Conservation (phyloP, 2,329 filamentous ascomycete genomes). For the Ophiognomonia clavigignenti-juglandacearum region DNA sequence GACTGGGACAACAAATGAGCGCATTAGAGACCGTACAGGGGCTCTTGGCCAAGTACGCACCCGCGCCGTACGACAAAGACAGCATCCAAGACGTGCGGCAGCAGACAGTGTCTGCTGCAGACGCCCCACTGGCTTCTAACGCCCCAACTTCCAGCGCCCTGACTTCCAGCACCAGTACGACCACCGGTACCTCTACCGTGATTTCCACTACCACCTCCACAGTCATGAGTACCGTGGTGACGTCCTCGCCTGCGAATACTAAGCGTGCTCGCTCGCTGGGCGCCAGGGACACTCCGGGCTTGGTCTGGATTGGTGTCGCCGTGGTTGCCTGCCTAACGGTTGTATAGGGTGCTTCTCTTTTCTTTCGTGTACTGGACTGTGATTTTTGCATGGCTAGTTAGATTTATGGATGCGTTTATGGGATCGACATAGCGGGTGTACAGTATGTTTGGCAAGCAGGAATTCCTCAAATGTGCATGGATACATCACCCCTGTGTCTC, state of each 20-base stretch:
- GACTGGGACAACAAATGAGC: conserved; percentile 61
- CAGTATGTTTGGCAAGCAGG: too few species aligned
- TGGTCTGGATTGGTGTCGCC: not conserved
- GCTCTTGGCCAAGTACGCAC: conserved; percentile 40
- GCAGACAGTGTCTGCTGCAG: too few species aligned
- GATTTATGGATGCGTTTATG: too few species aligned
- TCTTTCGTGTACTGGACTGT: too few species aligned
- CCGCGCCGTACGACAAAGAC: conserved; percentile 40
- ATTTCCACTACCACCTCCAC: too few species aligned
- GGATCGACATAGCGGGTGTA: too few species aligned
- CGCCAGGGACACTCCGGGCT: conserved; percentile 4
- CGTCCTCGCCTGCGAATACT: conserved; percentile 6
- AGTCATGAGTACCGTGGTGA: conserved; percentile 7
- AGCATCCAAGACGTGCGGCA: conserved; percentile 42
- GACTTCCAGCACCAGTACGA: not conserved
- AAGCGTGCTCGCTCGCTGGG: conserved; percentile 14
- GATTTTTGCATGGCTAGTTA: too few species aligned
- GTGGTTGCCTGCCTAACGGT: conserved; percentile 9
- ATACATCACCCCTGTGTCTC: too few species aligned
- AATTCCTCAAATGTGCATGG: too few species aligned
- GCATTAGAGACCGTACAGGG: conserved; percentile 61
- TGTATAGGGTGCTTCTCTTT: too few species aligned
- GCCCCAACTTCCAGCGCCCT: too few species aligned
- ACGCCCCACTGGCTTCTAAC: too few species aligned
- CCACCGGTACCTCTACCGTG: not conserved